A percentile compares a stretch with the other conserved stretches of the same genome.
phyloP scores from a whole-genome alignment of 1,284 basidiomycete genomes.

The Sporisorium sorghi region DNA sequence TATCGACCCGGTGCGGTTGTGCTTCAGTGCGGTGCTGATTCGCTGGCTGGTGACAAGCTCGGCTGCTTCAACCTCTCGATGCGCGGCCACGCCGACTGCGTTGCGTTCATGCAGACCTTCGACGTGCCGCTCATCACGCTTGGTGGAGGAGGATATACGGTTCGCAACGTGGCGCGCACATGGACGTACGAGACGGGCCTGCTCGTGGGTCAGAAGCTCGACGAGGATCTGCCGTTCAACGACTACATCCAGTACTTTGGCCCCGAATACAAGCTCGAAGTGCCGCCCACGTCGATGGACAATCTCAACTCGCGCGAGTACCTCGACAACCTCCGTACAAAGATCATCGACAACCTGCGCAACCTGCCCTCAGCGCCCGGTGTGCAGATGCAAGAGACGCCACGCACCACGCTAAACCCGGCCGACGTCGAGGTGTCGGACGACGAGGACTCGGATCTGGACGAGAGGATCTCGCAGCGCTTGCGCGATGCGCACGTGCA shows the following conservation, averaged over 20 bases:
- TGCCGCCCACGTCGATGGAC: constrained; percentile 91
- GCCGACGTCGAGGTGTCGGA: constrained; percentile 72
- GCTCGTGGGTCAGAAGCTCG: constrained; percentile 86
- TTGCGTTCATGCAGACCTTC: constrained; percentile 84
- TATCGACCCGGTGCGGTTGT: constrained; percentile 90
- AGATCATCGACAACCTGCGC: constrained; percentile 82
- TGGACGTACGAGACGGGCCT: constrained; percentile 99
- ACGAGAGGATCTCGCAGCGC: constrained; percentile 66
- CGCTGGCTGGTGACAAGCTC: constrained; percentile 92
- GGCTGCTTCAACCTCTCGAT: constrained; percentile 97
- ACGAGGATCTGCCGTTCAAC: constrained; percentile 85
- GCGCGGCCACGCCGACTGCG: constrained; percentile 90
- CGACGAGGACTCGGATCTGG: constrained; percentile 69
- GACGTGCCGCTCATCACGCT: constrained; percentile 89
- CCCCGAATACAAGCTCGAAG: constrained; percentile 91
- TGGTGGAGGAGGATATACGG: constrained; percentile 96
- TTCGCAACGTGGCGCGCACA: constrained; percentile 87
- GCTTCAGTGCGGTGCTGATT: constrained; percentile 95
- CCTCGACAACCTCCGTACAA: constrained; percentile 80
- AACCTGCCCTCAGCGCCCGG: constrained; percentile 85
- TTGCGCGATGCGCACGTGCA: constrained; percentile 64
- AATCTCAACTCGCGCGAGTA: constrained; percentile 89
- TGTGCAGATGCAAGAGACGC: constrained; percentile 86
- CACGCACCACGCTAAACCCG: constrained; percentile 72
- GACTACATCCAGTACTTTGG: constrained; percentile 99